Evolutionary conservation across 2,329 filamentous ascomycete species (phyloP), one percentile per base, ranked within the genome.

Genomic region (Metarhizium humberi): DNA sequence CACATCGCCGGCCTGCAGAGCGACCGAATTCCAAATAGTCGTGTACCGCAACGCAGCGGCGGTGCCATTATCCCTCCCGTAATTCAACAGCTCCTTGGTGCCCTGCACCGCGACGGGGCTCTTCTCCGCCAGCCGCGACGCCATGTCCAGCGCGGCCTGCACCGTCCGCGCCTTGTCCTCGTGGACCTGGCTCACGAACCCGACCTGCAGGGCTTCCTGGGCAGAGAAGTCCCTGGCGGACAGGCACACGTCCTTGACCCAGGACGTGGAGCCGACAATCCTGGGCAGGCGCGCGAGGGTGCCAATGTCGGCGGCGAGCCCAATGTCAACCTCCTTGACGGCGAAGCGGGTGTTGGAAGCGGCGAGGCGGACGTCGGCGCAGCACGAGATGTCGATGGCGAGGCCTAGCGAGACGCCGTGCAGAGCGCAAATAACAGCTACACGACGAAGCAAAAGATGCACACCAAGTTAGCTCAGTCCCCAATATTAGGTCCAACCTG

Each of bases 41-140:
- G 92, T 95, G 70, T 96, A 96, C 56, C 82, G 82, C 68, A 97
- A 72, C 50, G 86, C 90, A 62, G 95, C 90, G 49, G 80, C 81
- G 32, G 95, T 82, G 2, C 79, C 77, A 68, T 91, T 83, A 69
- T 95, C 92, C 63, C 89, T 79, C 38, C 86, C 87, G 66, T 86
- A 90, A 70, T 94, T 91, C 66, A 96, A 67, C 59, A 95, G 72
- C 73, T 94, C 88, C 75, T 96, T 96, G 8, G 91, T 95, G 6
- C 88, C 86, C 74, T 90, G 83, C 60, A 92, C 88, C 1, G 90
- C 91, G 25, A 97, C 85, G 0, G 92, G 92, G 65, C 88, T 94
- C 79, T 96, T 96, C 18, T 69, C 75, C 32, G 88, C 87, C 56
- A 96, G 81, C 64, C 84, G 63, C 11, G 66, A 71, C 1, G 86